Percentiles rank a stretch among this genome's conserved stretches.
Evolutionary conservation across 1,284 basidiomycete genomes (phyloP).

Genomic region (Melampsora abietis-canadensis): DNA sequence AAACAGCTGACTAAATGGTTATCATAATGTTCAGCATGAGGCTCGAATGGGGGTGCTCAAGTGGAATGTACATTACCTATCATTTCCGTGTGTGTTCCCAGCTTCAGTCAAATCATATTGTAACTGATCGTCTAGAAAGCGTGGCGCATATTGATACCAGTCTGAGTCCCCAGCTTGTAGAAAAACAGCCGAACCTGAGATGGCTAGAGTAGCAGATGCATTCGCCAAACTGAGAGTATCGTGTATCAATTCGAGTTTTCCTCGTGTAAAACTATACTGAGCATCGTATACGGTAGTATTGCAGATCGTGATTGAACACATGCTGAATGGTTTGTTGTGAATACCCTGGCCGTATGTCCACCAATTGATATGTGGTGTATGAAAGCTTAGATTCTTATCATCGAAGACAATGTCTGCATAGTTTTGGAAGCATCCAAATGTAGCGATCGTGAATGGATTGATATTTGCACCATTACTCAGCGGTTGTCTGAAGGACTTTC

Average conservation of each 20-base stretch:
- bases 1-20: background rate
- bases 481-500: background rate
- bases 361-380: conserved; percentile 12
- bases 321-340: background rate
- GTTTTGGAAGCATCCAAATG: conserved; percentile 9
- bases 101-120: background rate
- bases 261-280: background rate
- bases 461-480: background rate
- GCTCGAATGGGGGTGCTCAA: too few species aligned
- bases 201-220: background rate
- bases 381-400: background rate
- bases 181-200: background rate
- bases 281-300: conserved; percentile 11
- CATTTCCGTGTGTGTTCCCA: background rate
- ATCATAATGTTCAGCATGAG: too few species aligned
- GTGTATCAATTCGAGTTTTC: background rate
- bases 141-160: background rate
- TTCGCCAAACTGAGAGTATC: background rate
- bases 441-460: conserved; percentile 12
- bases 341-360: background rate
- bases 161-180: background rate
- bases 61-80: background rate
- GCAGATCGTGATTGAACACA: background rate
- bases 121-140: conserved; percentile 6
- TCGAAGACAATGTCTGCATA: background rate